Conservation (phyloP, 352 stramenopile species). For the Globisporangium spiculum region DNA sequence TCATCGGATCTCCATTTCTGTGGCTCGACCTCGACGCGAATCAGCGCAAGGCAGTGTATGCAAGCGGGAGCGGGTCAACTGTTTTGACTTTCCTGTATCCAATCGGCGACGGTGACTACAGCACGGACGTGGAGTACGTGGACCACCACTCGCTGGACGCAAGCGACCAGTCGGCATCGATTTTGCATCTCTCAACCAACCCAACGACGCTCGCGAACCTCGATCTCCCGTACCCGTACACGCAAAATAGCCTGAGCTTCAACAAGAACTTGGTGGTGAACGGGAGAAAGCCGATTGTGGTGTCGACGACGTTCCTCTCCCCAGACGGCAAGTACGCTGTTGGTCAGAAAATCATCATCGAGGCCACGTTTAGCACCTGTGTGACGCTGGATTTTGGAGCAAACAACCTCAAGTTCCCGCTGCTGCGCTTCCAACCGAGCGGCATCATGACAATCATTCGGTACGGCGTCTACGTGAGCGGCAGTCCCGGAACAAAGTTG, state of each 20-base stretch:
- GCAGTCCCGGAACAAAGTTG: slow-evolving; percentile 41
- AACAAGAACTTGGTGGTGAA: slow-evolving; percentile 71
- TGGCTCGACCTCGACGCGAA: slow-evolving; percentile 64
- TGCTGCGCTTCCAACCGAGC: slow-evolving; percentile 59
- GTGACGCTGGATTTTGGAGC: slow-evolving; percentile 45
- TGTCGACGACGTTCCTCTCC: slow-evolving; percentile 47
- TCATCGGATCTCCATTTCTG: slow-evolving; percentile 55
- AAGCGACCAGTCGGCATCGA: slow-evolving; percentile 38
- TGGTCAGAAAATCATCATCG: slow-evolving; percentile 52
- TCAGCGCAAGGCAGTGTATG: slow-evolving; percentile 51
- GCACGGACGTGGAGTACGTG: slow-evolving; percentile 73
- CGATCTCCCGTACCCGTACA: slow-evolving; percentile 64
- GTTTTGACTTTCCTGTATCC: slow-evolving; percentile 64
- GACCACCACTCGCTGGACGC: slow-evolving; percentile 80
- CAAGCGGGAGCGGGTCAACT: slow-evolving; percentile 47
- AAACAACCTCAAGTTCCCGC: slow-evolving; percentile 25
- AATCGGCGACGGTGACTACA: slow-evolving; percentile 70
- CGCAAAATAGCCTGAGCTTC: slow-evolving; percentile 61
- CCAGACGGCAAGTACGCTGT: slow-evolving; percentile 62
- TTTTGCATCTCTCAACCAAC: slow-evolving; percentile 60
- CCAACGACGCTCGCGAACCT: slow-evolving; percentile 67
- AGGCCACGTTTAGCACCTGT: slow-evolving; percentile 67
- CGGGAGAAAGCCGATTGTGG: slow-evolving; percentile 61
- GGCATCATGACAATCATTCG: slow-evolving; percentile 48
- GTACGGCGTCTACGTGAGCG: slow-evolving; percentile 56